A percentile compares a stretch with the other conserved stretches of the same genome.
Conservation (phyloP, 108 stramenopile species). For the Cyclotella cryptica region DNA sequence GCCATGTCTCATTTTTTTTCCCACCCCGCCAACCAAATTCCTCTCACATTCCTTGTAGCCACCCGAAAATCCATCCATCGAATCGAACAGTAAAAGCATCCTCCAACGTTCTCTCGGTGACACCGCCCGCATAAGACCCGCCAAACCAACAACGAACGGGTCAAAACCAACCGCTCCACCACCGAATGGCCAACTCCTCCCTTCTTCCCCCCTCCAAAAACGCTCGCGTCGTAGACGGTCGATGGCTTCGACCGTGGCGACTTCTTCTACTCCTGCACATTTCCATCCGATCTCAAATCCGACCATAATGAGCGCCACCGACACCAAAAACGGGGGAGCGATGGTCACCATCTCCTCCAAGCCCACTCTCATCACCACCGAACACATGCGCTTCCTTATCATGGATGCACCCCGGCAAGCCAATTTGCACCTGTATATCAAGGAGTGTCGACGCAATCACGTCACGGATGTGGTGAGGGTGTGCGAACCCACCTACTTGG, state of each 20-base stretch:
- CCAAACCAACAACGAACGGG: too few species aligned
- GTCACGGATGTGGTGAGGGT: slow-evolving; percentile 94
- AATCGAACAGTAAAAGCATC: too few species aligned
- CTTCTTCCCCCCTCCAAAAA: slow-evolving; percentile 19
- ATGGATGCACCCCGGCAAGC: slow-evolving; percentile 97
- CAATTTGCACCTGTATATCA: slow-evolving; percentile 94
- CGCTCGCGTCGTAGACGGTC: slow-evolving; percentile 38
- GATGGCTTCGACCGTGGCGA: slow-evolving; percentile 43
- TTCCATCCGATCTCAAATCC: not conserved
- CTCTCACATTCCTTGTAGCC: too few species aligned
- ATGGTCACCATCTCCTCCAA: slow-evolving; percentile 65
- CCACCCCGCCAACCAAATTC: too few species aligned
- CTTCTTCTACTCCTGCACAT: slow-evolving; percentile 1
- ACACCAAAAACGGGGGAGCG: not conserved
- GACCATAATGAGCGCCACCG: not conserved
- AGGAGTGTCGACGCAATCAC: slow-evolving; percentile 89
- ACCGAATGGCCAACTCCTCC: slow-evolving; percentile 37
- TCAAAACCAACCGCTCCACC: not conserved
- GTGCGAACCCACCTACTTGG: slow-evolving; percentile 93
- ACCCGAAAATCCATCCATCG: too few species aligned
- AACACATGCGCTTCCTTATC: slow-evolving; percentile 90
- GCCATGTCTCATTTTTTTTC: too few species aligned
- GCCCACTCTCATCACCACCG: slow-evolving; percentile 63
- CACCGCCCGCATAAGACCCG: too few species aligned
- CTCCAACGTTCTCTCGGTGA: too few species aligned